Percentiles rank a stretch among this genome's conserved stretches.
phyloP scores from a whole-genome alignment of 1,284 basidiomycete species.

The Apiotrichum sp. region DNA sequence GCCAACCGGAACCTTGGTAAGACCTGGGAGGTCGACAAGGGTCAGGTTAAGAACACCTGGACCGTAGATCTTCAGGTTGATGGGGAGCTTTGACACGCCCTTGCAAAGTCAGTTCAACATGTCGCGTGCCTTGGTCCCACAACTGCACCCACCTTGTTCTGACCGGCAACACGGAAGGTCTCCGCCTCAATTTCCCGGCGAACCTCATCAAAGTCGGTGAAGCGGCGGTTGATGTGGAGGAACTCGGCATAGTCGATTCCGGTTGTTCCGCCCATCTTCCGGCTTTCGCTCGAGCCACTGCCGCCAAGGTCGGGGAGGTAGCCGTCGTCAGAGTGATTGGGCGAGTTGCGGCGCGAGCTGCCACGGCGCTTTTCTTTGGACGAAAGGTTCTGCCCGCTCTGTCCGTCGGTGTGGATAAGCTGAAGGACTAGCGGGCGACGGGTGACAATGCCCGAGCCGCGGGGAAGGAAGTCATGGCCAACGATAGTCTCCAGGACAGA shows the following conservation, averaged over 20 bases:
- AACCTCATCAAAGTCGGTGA: conserved; percentile 91
- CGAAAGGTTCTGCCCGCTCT: conserved; percentile 1
- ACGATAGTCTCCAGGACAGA: conserved; percentile 66
- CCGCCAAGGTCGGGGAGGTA: conserved; percentile 36
- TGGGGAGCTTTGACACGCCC: conserved; percentile 92
- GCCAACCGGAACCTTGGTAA: conserved; percentile 86
- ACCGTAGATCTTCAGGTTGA: conserved; percentile 89
- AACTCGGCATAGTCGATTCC: conserved; percentile 90
- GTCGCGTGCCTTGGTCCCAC: background rate
- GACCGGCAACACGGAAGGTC: conserved; percentile 93
- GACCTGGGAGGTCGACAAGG: conserved; percentile 87
- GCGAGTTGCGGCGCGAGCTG: background rate
- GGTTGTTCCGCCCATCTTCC: conserved; percentile 29
- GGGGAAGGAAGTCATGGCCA: conserved; percentile 89
- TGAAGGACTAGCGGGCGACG: conserved; percentile 90
- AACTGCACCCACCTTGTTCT: conserved; percentile 65
- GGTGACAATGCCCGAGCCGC: conserved; percentile 71
- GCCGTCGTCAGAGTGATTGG: conserved; percentile 21
- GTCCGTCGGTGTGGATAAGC: conserved; percentile 74
- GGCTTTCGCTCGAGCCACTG: conserved; percentile 16
- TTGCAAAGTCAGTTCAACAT: conserved; percentile 5
- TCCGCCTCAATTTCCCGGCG: conserved; percentile 97
- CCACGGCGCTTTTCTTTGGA: background rate
- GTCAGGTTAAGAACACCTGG: conserved; percentile 93
- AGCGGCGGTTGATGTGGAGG: conserved; percentile 89